These are phyloP conservation scores for Boletus pseudo-olivaceus DNA, from an alignment of 768 basidiomycete species.

Conservation along the genomic window DNA sequence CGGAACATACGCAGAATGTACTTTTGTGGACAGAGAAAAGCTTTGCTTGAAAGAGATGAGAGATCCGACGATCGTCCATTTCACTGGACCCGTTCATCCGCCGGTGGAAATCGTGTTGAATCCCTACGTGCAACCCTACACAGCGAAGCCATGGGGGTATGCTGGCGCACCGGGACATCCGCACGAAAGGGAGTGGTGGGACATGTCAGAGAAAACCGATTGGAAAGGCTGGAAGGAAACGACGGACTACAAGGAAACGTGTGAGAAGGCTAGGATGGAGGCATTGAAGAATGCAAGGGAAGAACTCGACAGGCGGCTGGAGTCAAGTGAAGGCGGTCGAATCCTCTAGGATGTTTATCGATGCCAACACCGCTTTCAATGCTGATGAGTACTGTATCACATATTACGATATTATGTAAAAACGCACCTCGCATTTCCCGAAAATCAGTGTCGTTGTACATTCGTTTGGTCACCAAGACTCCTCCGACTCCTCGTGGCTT, in stretches of 20 bases:
- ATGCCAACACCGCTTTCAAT: neutral
- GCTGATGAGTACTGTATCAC: neutral
- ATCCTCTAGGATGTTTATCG: neutral
- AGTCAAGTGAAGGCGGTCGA: neutral
- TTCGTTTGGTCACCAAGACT: neutral
- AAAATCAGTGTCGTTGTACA: neutral
- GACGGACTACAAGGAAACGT: slow-evolving; percentile 17
- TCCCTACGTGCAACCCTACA: slow-evolving; percentile 49
- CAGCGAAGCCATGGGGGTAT: slow-evolving; percentile 58
- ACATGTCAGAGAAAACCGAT: slow-evolving; percentile 36
- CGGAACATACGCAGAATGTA: slow-evolving; percentile 45
- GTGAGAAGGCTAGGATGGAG: slow-evolving; percentile 9
- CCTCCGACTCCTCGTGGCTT: neutral
- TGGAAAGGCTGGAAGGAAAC: slow-evolving; percentile 39
- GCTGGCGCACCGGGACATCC: slow-evolving; percentile 51
- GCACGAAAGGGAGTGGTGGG: slow-evolving; percentile 47
- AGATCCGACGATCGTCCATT: slow-evolving; percentile 50
- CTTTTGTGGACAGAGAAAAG: slow-evolving; percentile 33
- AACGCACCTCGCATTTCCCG: neutral
- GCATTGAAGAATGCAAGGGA: slow-evolving; percentile 4
- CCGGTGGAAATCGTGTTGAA: slow-evolving; percentile 43
- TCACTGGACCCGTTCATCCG: slow-evolving; percentile 55
- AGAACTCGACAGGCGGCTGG: slow-evolving; percentile 10
- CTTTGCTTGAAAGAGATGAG: slow-evolving; percentile 35
- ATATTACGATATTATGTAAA: neutral